Percentiles rank a stretch among this genome's conserved stretches.
phyloP scores from a whole-genome alignment of 768 basidiomycete species.

The Phylloporus sp. region DNA sequence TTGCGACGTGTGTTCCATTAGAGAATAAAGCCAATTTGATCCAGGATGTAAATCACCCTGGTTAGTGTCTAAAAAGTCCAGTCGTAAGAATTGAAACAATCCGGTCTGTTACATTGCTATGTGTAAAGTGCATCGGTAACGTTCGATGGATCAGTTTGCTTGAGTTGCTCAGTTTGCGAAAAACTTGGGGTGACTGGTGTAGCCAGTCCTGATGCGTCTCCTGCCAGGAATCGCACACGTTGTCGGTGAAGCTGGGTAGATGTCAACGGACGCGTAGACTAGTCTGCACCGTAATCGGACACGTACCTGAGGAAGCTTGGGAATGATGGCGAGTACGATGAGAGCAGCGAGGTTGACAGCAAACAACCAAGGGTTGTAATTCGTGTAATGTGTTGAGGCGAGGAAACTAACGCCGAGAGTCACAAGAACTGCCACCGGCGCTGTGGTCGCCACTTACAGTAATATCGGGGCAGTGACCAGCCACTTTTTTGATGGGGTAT shows the following conservation, averaged over 20 bases:
- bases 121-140: conserved; percentile 48
- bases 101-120: conserved; percentile 19
- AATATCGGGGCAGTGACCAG: conserved; percentile 82
- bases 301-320: conserved; percentile 90
- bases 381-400: conserved; percentile 95
- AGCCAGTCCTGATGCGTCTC: conserved; percentile 56
- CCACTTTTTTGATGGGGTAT: conserved; percentile 99
- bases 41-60: conserved; percentile 10
- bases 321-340: conserved; percentile 75
- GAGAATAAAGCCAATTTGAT: conserved; percentile 12
- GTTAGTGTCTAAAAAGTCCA: conserved; percentile 18
- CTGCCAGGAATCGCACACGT: conserved; percentile 71
- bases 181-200: conserved; percentile 63
- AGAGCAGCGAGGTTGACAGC: conserved; percentile 82
- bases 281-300: neutral
- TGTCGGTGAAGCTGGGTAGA: conserved; percentile 67
- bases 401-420: conserved; percentile 61
- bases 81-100: conserved; percentile 6
- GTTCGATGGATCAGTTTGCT: conserved; percentile 28
- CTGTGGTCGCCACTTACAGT: conserved; percentile 52
- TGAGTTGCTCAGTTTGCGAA: conserved; percentile 43
- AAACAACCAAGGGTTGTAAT: conserved; percentile 93
- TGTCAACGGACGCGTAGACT: conserved; percentile 13
- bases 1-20: conserved; percentile 17
- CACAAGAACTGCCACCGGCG: neutral